Percentiles rank a stretch among this genome's conserved stretches.
phyloP scores from a whole-genome alignment of 2,329 filamentous ascomycete genomes.

The Botrytis sinoallii region DNA sequence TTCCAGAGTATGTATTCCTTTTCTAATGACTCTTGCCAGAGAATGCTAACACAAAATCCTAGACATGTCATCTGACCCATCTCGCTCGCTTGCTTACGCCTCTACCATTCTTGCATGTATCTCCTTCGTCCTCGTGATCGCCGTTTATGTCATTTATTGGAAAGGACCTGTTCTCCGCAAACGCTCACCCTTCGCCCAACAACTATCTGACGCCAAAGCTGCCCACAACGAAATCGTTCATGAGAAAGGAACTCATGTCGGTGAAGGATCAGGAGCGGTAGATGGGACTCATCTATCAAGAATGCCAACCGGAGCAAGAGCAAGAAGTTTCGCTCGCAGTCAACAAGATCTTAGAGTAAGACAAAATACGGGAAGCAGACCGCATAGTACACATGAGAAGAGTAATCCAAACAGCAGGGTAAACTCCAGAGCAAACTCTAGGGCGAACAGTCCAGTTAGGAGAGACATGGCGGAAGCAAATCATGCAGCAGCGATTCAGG shows the following conservation, averaged over 20 bases:
- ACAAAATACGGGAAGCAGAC: conserved; percentile 25
- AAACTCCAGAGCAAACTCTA: conserved; percentile 17
- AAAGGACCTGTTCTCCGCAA: conserved; percentile 58
- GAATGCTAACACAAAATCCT: conserved; percentile 1
- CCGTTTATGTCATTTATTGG: conserved; percentile 66
- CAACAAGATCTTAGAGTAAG: conserved; percentile 32
- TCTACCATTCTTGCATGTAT: conserved; percentile 62
- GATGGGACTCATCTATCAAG: conserved; percentile 17
- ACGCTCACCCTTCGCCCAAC: conserved; percentile 63
- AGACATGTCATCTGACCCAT: conserved; percentile 46
- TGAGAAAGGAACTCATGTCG: neutral
- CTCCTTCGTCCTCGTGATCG: conserved; percentile 57
- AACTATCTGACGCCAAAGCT: conserved; percentile 44
- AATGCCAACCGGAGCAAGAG: conserved; percentile 24
- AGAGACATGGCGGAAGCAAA: neutral
- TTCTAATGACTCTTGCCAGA: neutral
- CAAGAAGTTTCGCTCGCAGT: conserved; percentile 25
- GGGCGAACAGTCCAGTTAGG: conserved; percentile 13
- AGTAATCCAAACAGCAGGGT: neutral
- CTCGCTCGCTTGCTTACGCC: conserved; percentile 55
- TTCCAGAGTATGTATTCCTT: conserved; percentile 45
- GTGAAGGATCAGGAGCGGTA: neutral
- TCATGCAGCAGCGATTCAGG: neutral
- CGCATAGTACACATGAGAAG: conserved; percentile 12
- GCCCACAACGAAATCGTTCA: neutral